Evolutionary conservation across 805 yeast species (phyloP).

Genomic region (Kodamaea kaohsiungensis): DNA sequence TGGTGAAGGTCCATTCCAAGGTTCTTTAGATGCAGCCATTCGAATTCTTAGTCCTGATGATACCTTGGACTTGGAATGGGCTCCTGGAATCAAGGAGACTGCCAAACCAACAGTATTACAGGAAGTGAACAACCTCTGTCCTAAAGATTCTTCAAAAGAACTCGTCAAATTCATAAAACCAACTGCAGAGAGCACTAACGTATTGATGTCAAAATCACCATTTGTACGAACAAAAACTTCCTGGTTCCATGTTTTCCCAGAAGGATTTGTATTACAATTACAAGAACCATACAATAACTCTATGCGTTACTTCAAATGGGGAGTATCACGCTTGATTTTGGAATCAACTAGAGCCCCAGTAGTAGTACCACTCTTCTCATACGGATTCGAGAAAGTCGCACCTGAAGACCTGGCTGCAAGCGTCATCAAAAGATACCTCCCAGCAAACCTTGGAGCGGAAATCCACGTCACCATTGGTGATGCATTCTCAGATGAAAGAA

Average conservation of each 20-base stretch:
- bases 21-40: conserved; percentile 83
- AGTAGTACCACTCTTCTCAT: conserved; percentile 79
- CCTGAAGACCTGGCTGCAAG: conserved; percentile 67
- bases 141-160: conserved; percentile 10
- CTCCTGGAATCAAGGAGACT: conserved; percentile 29
- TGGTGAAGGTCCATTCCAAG: conserved; percentile 93
- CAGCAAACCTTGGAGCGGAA: conserved; percentile 65
- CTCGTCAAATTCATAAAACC: conserved; percentile 27
- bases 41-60: conserved; percentile 79
- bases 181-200: conserved; percentile 27
- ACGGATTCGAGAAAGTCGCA: conserved; percentile 83
- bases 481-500: conserved; percentile 58
- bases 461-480: conserved; percentile 72
- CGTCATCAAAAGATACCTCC: conserved; percentile 58
- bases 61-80: conserved; percentile 49
- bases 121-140: conserved; percentile 30
- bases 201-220: conserved; percentile 43
- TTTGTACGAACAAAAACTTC: conserved; percentile 64
- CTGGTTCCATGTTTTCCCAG: conserved; percentile 96
- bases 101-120: conserved; percentile 39
- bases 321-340: conserved; percentile 77
- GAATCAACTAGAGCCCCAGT: conserved; percentile 85
- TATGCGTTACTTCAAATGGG: conserved; percentile 96
- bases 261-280: conserved; percentile 87
- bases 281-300: conserved; percentile 79